Base-by-base conservation (phyloP, 2,329 filamentous ascomycete species). In the Mycocentrospora acerina region DNA sequence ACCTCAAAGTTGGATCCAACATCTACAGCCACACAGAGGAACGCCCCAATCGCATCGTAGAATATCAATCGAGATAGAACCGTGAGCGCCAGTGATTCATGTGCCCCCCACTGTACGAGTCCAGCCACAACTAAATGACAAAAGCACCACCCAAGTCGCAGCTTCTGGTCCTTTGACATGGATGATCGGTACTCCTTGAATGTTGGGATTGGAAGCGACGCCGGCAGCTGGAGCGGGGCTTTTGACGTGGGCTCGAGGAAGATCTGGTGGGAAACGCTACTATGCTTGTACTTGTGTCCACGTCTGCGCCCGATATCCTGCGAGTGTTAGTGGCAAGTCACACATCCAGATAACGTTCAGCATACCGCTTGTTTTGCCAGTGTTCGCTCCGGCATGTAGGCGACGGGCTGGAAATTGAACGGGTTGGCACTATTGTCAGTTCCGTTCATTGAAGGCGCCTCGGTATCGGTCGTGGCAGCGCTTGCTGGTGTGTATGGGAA, bases 251-350 rank as follows among this genome's bases (percentile, higher is more conserved):
- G 93, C 65, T 96, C 90, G 55, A 94, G 88, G 68, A 97, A 95
- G 68, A 97, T 94, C 68, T 96, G 90, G 65, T 97, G 90, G 14
- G 88, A 95, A 40, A 98, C 86, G 64, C 88, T 95, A 66, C 88
- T 94, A 72, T 97, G 91, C 65, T 96, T 95, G 77, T 98, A 98
- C 66, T 93, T 90, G 73, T 98, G 93, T 47, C 93, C 93, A 45
- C 91, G 85, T 51, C 93, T 83, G 68, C 95, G 88, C 48, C 90
- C 90, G 48, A 96, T 82, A 55, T 89, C 91, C 85, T 94, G 66
- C 36, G 26, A 37, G 49, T 53, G 55, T 67, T 48, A 68, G 42
- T 47, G 34, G 14, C n/a, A 11, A 28, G 15, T 24, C 16, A 27
- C 25, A 7, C 18, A 4, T 12, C 14, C 11, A 34, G 14, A 27